Evolutionary conservation across 352 stramenopile species (phyloP), one percentile per base, ranked within the genome.

Genomic region (Thraustochytrium sp.): DNA sequence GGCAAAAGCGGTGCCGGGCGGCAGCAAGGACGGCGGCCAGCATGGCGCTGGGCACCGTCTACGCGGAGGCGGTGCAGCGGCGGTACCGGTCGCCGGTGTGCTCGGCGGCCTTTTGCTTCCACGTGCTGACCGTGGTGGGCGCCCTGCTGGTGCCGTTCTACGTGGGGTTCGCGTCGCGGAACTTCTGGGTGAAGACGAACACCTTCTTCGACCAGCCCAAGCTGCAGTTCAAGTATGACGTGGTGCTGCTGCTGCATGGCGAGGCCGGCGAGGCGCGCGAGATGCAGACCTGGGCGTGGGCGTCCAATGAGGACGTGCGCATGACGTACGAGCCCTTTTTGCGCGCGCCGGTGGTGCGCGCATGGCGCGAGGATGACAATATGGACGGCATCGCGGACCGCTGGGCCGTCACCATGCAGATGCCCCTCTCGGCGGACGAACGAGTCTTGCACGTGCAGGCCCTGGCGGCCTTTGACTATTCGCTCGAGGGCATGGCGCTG

Each of bases 171-270:
- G 21, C 49, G 36, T 11, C 37, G 56, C 36, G 64, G n/a, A 53
- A 88, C 49, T 94, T 94, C 83, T 91, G 90, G 87, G 76, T 90
- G 3, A 90, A 80, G 48, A 88, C 86, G 29, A 90, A 87, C 65
- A 89, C 86, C 18, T 93, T 93, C 61, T 72, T 76, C 26, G 91
- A 94, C 76, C 89, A 94, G 82, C 90, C 90, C 1, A 51, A 65
- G 1, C 88, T 92, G 23, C 82, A 83, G 13, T 84, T 90, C 56
- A 90, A 88, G 83, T 91, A 93, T 49, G 86, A 93, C 51, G 85
- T 92, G 46, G 38, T 94, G 21, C 86, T 75, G n/a, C 44, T 92
- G 8, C 83, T 94, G 18, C 90, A 94, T 65, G 90, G 90, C n/a
- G 64, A 87, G 40, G 83, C 62, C 37, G 44, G 36, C 21, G 74